Evolutionary conservation across 805 yeast genomes (phyloP).

Genomic region (Saccharomycopsis guyanensis): DNA sequence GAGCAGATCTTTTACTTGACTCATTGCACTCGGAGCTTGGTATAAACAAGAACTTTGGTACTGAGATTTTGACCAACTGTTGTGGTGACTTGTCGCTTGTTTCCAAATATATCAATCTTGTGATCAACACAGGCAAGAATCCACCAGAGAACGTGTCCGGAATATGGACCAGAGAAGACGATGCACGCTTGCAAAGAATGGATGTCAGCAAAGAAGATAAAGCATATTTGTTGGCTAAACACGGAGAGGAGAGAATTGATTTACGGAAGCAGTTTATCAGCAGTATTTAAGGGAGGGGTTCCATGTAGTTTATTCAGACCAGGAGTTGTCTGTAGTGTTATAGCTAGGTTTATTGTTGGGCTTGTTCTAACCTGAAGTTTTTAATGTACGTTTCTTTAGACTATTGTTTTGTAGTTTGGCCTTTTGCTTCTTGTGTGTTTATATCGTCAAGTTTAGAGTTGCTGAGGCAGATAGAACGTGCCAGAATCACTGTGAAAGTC

Average conservation of each 20-base stretch:
- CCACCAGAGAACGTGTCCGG: constrained; percentile 39
- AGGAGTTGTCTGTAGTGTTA: too few species aligned
- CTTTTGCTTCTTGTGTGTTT: too few species aligned
- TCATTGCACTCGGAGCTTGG: constrained; percentile 36
- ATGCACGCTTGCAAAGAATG: constrained; percentile 28
- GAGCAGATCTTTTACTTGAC: constrained; percentile 36
- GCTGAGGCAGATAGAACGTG: too few species aligned
- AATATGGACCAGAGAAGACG: constrained; percentile 40
- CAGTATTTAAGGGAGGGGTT: constrained; percentile 20
- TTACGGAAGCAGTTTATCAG: constrained; percentile 35
- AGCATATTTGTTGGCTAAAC: constrained; percentile 30
- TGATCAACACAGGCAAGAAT: constrained; percentile 33
- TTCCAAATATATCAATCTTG: constrained; percentile 34
- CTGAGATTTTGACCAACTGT: constrained; percentile 34
- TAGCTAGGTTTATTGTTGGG: too few species aligned
- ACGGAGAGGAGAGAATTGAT: constrained; percentile 35
- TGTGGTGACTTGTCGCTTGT: constrained; percentile 38
- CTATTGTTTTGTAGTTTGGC: too few species aligned
- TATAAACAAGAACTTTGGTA: constrained; percentile 35
- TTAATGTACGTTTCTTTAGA: too few species aligned
- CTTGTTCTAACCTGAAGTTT: too few species aligned
- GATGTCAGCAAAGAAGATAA: constrained; percentile 29
- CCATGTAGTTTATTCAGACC: too few species aligned
- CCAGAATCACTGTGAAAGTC: too few species aligned
- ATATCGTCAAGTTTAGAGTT: too few species aligned